Evolutionary conservation across 768 basidiomycete genomes (phyloP).

Genomic region (Daedaleopsis nitida): DNA sequence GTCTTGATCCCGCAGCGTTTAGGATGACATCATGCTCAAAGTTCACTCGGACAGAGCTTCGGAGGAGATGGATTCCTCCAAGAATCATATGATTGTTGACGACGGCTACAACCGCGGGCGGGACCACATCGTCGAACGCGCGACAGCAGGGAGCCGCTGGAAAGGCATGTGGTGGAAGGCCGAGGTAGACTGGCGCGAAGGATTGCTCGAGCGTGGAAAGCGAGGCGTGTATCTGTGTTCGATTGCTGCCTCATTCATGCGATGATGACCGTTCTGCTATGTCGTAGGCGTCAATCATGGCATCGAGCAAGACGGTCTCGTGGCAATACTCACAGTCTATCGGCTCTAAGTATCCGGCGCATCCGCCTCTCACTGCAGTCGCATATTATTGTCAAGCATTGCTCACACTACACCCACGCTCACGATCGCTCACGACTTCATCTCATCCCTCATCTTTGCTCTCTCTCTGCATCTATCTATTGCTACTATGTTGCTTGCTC

Average conservation of each 20-base stretch:
- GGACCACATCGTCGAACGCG: conserved; percentile 73
- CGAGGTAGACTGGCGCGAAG: conserved; percentile 73
- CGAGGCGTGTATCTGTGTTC: conserved; percentile 47
- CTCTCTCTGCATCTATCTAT: conserved; percentile 7
- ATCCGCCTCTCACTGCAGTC: background rate
- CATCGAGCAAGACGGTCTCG: conserved; percentile 77
- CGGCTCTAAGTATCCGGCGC: conserved; percentile 38
- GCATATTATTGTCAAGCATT: background rate
- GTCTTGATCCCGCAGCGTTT: conserved; percentile 25
- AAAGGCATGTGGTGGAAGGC: conserved; percentile 74
- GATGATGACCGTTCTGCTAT: background rate
- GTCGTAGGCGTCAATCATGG: conserved; percentile 75
- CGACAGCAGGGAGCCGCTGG: conserved; percentile 61
- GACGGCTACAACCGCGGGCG: conserved; percentile 85
- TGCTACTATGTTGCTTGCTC: conserved; percentile 1
- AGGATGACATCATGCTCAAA: no score
- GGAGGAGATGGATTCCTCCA: conserved; percentile 68
- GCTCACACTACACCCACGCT: background rate
- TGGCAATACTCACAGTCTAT: conserved; percentile 75
- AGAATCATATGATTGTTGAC: conserved; percentile 71
- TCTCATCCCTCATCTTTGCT: background rate
- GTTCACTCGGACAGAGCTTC: conserved; percentile 52
- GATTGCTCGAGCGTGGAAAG: conserved; percentile 67
- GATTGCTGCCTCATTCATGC: no score
- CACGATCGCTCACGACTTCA: conserved; percentile 13